Base-by-base conservation (phyloP, 2,329 filamentous ascomycete species). In the Aspergillus brasiliensis region DNA sequence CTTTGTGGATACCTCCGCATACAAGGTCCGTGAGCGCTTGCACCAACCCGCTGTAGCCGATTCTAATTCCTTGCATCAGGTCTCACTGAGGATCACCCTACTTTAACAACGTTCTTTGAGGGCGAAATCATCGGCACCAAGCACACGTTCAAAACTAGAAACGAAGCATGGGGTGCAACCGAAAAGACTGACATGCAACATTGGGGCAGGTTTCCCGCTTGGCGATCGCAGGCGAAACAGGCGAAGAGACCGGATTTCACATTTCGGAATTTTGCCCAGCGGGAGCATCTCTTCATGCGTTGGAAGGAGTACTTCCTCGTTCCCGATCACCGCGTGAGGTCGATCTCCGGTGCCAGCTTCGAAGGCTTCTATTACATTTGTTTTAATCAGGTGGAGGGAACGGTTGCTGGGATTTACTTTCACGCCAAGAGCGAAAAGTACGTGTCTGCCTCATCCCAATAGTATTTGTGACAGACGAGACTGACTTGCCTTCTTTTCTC, bases 351-450 rank as follows among this genome's bases (percentile, higher is more conserved):
- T 17, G 95, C 95, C 7, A 98, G 94, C 72, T 99, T 98, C 62
- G 95, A 99, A 73, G 95, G 95, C 0, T 99, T 99, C 75, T 99
- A 98, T 75, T 99, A 99, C 73, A 98, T 99, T 67, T 97, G 93
- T 80, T 98, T 98, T 81, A 97, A 98, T 76, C 94, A 98, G 77
- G 81, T 92, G 51, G 86, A 88, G 64, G 95, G 94, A 7, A 88
- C 85, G 64, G 90, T 99, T 42, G 93, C 88, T 71, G 95, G 95
- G 17, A 97, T 98, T 60, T 99, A 99, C 78, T 99, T 97, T 75
- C 95, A 99, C 79, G 91, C 91, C 11, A 97, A 96, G 81, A 98
- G 93, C 79, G 94, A 98, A 81, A 97, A 94, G 91, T 97, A 78
- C 79, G 90, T 85, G 57, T 56, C 51, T 37, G 40, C 17, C 8